Evolutionary conservation across 1,284 basidiomycete species (phyloP), one percentile per base, ranked within the genome.

Genomic region (Leccinum griseonigrum): DNA sequence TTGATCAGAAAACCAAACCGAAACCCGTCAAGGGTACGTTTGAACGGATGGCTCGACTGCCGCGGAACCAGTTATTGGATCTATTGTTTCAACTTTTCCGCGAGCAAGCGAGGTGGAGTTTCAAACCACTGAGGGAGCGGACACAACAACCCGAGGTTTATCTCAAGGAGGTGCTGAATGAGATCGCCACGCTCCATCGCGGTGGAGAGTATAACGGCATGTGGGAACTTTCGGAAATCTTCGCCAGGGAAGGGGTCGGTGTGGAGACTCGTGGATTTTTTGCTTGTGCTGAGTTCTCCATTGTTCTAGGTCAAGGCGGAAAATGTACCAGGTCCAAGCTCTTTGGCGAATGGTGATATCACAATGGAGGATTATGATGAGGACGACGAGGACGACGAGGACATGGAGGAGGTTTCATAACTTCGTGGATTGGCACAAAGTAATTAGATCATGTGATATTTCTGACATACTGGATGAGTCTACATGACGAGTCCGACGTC

Each of bases 131-230:
- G 57, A 85, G 93, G 54, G 86, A 91, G 64, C 87, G 86, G 59
- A 92, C 92, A 0, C 89, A 95, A 72, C 96, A 98, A 76, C 96
- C 96, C 1, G 93, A 97, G 74, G 86, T 82, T 14, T 98, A 95
- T 75, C 83, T 98, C 61, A 92, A 95, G 68, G 94, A 98, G 68
- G 88, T 94, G 1, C 77, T 98, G 56, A 80, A 79, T 51, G 90
- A 94, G 65, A 89, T 98, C 54, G 95, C 92, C 2, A 85, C 83
- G 63, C 79, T 95, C 54, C 88, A 95, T 73, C 87, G 88, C 60
- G 87, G 87, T 57, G 95, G 95, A 58, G 88, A 91, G 76, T 75
- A 81, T 71, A 88, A 86, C 60, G 87, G 87, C 11, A 74, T 83
- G 61, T 91, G 87, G 86, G 87, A 90, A 74, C 79, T 90, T 59